Conservation (phyloP, 495 filamentous ascomycete species). For the Neurospora sublineolata region DNA sequence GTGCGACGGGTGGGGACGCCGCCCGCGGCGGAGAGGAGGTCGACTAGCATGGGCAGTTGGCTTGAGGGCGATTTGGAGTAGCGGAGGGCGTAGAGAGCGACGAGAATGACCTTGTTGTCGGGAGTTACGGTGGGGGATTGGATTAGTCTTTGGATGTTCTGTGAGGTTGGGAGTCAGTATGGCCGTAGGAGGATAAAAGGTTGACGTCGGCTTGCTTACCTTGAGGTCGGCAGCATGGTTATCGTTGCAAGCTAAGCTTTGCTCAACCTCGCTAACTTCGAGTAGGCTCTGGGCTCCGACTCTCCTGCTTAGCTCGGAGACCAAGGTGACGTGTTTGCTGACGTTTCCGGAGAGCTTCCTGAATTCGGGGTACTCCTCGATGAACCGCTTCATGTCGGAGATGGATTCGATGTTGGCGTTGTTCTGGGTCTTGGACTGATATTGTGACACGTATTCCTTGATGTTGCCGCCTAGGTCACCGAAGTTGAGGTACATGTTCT, state of each 20-base stretch:
- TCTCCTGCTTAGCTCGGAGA: slow-evolving; percentile 79
- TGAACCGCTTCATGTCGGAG: slow-evolving; percentile 96
- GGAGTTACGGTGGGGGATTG: slow-evolving; percentile 59
- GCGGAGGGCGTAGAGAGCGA: slow-evolving; percentile 84
- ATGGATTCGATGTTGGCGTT: slow-evolving; percentile 94
- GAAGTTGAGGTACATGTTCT: slow-evolving; percentile 99
- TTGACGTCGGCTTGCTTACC: slow-evolving; percentile 37
- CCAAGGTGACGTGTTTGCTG: slow-evolving; percentile 93
- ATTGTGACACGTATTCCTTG: slow-evolving; percentile 97
- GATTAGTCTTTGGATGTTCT: slow-evolving; percentile 80
- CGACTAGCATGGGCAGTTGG: slow-evolving; percentile 67
- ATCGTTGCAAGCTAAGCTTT: slow-evolving; percentile 92
- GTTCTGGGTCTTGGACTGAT: slow-evolving; percentile 86
- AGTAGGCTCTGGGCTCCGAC: slow-evolving; percentile 76
- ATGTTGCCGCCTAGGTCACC: slow-evolving; percentile 95
- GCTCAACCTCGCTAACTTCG: slow-evolving; percentile 92
- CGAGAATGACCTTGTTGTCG: slow-evolving; percentile 73
- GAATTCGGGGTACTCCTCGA: slow-evolving; percentile 97
- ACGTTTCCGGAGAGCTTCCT: slow-evolving; percentile 93
- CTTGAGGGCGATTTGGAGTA: slow-evolving; percentile 79
- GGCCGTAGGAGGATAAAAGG: neutral
- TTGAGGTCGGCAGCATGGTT: slow-evolving; percentile 81
- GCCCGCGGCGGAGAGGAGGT: slow-evolving; percentile 68
- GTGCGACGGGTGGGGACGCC: slow-evolving; percentile 61
- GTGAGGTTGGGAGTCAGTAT: neutral